Base-by-base conservation (phyloP, 176 grass and related monocot species). In the Bothriochloa decipiens region DNA sequence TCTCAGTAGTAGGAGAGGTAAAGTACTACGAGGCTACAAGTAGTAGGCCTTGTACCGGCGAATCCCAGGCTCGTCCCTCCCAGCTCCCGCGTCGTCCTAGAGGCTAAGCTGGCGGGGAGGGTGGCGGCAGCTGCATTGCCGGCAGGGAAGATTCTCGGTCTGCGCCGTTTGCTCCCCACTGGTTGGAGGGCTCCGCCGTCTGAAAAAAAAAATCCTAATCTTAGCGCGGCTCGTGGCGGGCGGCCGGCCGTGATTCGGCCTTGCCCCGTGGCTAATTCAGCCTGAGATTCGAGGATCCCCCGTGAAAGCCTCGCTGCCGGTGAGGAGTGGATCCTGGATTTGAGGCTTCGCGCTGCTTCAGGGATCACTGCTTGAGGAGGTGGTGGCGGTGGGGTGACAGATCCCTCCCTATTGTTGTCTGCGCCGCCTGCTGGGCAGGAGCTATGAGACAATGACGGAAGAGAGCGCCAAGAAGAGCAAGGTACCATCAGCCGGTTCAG, bases 401-500 rank as follows among this genome's bases (percentile, higher is more conserved):
- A 78, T 84, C 82, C 68, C 52, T 80, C 76, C 35, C 35, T 36
- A 3, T 73, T 71, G 47, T 36, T 70, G 82, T 33, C 33, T 76
- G 84, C 77, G 84, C 80, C 68, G 22, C 22, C 64, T 49, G 72
- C 40, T 15, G 39, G 32, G 61, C 82, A 90, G 91, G 71, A 90
- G 72, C 55, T 85, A 80, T 88, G 90, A 74, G 88, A 95, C 88
- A 89, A 95, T 96, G 93, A 96, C 77, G 40, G 88, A 92, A 46
- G 91, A 91, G 53, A 89, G 83, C 87, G 33, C 49, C 63, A 92
- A 97, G 85, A 94, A 92, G 87, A 92, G 80, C 87, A 97, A 94
- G 94, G 94, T 97, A 82, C 2, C 23, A 9, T 33, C 7, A 6
- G 8, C 55, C 17, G 61, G 28, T 68, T 52, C 33, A 2, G 15